Conservation (phyloP, 129 eudicot genomes). For the Kitagawia praeruptora region DNA sequence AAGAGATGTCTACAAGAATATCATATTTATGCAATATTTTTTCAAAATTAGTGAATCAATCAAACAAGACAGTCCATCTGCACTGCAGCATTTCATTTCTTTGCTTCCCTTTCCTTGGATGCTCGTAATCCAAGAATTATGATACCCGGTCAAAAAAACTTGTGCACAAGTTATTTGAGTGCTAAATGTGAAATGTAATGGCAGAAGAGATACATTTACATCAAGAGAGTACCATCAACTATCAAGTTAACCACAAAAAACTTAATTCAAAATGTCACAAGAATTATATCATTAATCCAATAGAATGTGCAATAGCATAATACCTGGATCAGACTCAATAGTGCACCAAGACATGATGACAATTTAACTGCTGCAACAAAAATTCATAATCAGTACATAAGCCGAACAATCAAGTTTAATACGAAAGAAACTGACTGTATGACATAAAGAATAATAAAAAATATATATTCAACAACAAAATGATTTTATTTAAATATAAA, state of each 20-base stretch:
- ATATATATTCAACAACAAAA: background rate
- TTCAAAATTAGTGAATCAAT: background rate
- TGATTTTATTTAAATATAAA: background rate
- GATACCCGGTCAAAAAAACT: background rate
- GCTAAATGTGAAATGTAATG: background rate
- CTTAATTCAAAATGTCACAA: background rate
- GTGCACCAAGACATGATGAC: conserved; percentile 98
- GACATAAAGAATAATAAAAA: background rate
- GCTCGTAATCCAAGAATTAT: background rate
- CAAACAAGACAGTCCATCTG: background rate
- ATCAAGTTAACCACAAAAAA: background rate
- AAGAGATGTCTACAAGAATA: background rate
- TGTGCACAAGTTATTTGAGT: background rate
- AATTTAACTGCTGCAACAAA: conserved; percentile 36
- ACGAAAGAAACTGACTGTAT: background rate
- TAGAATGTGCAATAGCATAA: conserved; percentile 16
- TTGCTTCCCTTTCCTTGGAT: background rate
- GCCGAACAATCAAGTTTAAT: background rate
- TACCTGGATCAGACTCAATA: conserved; percentile 99
- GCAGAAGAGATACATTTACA: background rate
- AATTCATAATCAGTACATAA: background rate
- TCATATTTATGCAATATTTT: background rate
- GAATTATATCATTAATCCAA: background rate
- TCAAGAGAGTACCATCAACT: background rate
- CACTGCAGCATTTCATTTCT: background rate